Evolutionary conservation across 805 yeast genomes (phyloP).

Genomic region (Cyberlindnera xishuangbannaensis): DNA sequence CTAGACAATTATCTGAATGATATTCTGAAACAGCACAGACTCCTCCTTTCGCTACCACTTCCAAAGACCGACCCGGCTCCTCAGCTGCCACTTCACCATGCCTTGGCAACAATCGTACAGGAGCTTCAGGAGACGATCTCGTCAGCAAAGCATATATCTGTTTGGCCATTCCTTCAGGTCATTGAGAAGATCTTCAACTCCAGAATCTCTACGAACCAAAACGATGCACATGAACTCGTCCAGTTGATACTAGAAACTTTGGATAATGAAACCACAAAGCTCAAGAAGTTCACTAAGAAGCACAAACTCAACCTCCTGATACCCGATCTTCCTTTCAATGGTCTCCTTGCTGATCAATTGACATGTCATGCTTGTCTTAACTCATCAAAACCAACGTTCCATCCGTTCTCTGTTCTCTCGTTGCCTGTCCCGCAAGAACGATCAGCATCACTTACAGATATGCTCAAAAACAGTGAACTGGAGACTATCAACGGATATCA

Average conservation of each 20-base stretch:
- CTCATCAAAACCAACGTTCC: constrained; percentile 50
- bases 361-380: constrained; percentile 63
- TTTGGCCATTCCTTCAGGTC: constrained; percentile 72
- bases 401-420: constrained; percentile 67
- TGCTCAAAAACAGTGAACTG: constrained; percentile 51
- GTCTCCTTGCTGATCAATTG: constrained; percentile 59
- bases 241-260: constrained; percentile 77
- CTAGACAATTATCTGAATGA: constrained; percentile 50
- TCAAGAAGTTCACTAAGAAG: constrained; percentile 30
- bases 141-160: constrained; percentile 51
- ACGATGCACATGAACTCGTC: constrained; percentile 92
- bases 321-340: constrained; percentile 72
- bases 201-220: constrained; percentile 74
- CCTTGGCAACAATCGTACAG: constrained; percentile 44
- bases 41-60: constrained; percentile 14
- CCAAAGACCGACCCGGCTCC: constrained; percentile 25
- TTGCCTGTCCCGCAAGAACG: constrained; percentile 59
- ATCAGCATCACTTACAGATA: constrained; percentile 41
- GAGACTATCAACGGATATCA: constrained; percentile 77
- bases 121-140: constrained; percentile 60
- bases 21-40: constrained; percentile 21
- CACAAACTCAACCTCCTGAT: constrained; percentile 23
- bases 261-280: constrained; percentile 51
- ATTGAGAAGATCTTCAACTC: constrained; percentile 70
- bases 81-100: constrained; percentile 49